phyloP scores from a whole-genome alignment of 345 rosid genomes.

The Populus alba region DNA sequence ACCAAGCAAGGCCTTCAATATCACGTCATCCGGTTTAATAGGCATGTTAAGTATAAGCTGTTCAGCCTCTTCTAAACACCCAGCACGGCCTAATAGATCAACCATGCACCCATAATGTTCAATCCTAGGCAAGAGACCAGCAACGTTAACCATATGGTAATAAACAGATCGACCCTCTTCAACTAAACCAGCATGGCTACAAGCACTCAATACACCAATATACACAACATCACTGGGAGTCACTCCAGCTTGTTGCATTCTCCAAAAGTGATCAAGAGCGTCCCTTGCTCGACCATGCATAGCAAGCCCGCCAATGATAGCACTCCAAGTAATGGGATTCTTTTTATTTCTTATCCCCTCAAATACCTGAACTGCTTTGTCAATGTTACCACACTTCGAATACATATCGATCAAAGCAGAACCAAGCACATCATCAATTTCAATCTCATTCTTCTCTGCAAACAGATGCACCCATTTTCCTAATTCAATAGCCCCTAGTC shows the following conservation, averaged over 20 bases:
- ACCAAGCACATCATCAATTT: conserved; percentile 58
- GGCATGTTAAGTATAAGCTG: conserved; percentile 58
- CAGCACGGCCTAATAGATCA: conserved; percentile 65
- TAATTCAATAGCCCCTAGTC: conserved; percentile 51
- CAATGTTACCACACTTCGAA: conserved; percentile 64
- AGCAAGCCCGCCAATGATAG: conserved; percentile 62
- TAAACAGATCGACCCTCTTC: conserved; percentile 52
- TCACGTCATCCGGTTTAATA: conserved; percentile 53
- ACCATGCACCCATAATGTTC: conserved; percentile 81
- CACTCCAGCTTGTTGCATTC: conserved; percentile 44
- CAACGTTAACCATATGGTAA: conserved; percentile 47
- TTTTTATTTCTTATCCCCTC: conserved; percentile 38
- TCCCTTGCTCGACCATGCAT: conserved; percentile 57
- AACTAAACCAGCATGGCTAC: conserved; percentile 65
- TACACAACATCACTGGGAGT: conserved; percentile 53
- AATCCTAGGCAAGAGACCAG: conserved; percentile 56
- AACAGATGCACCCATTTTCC: conserved; percentile 75
- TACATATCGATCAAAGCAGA: conserved; percentile 79
- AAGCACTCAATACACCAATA: conserved; percentile 56
- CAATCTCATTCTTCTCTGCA: conserved; percentile 42
- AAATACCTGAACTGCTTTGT: conserved; percentile 58
- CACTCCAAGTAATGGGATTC: conserved; percentile 61
- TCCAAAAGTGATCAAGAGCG: conserved; percentile 46
- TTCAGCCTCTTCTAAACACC: conserved; percentile 58
- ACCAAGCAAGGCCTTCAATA: conserved; percentile 64